Base-by-base conservation (phyloP, 768 basidiomycete species). In the Rhizopogon sp. region DNA sequence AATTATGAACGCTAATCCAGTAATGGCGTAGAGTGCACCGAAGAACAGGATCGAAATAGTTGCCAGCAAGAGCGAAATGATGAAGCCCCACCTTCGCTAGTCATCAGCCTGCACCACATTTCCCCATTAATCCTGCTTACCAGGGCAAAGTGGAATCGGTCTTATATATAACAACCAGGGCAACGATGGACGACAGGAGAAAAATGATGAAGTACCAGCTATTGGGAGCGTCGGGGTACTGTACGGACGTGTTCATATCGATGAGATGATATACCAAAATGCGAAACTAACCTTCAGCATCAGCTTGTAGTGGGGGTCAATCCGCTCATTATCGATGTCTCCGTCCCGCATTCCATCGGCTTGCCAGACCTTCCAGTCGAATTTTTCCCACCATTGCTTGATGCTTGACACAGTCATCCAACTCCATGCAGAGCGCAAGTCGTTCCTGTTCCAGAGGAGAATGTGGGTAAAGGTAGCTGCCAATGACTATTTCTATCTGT, bases 261-360 rank as follows among this genome's bases (percentile, higher is more conserved):
- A 35, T 35, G 35, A 13, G 5, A 37, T 11, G 35, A 37, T 37
- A 37, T 4, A 5, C 35, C 3, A 13, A 37, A 37, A 37, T 37
- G 35, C 1, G 3, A 29, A 0, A 5, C 56, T 73, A 44, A 70
- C 72, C 33, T 70, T 64, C 43, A 58, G 57, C 82, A 85, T 84
- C 63, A 81, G 77, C n/a, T 68, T 69, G 37, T 79, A 76, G 64
- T 85, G 83, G 31, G 79, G 77, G 57, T 85, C 82, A 31, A 78
- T 63, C 25, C 74, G 72, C 22, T 76, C 70, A 44, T 50, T 70
- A 44, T 74, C 72, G 11, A 70, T 72, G 5, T 65, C 63, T 61
- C 70, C 49, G 14, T 56, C 56, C 42, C 56, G 54, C n/a, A 53
- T 50, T 39, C 62, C 61, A 37, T 56, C 46, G 42, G 61, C 43